phyloP scores from a whole-genome alignment of 164 flowering plant genomes.

The Vitis cinerea region DNA sequence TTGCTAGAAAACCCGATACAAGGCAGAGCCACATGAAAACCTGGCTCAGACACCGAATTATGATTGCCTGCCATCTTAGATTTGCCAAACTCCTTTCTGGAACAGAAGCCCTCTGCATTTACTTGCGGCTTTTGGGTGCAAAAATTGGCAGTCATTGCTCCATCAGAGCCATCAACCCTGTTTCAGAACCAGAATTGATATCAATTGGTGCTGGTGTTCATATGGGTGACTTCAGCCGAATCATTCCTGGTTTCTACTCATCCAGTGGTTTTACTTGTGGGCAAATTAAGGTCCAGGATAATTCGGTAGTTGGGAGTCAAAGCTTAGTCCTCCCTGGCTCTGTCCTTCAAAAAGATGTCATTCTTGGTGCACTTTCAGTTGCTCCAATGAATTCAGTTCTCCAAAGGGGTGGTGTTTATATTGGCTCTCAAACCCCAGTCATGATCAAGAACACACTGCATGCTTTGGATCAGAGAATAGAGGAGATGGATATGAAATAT shows the following conservation, averaged over 20 bases:
- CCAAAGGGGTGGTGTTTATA: conserved; percentile 62
- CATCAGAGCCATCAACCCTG: conserved; percentile 71
- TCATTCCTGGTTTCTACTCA: conserved; percentile 58
- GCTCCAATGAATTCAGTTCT: conserved; percentile 64
- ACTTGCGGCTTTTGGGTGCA: conserved; percentile 61
- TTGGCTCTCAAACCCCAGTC: conserved; percentile 62
- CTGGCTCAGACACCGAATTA: conserved; percentile 55
- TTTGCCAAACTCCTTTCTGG: conserved; percentile 70
- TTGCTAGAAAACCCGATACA: conserved; percentile 27
- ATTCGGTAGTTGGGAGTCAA: conserved; percentile 69
- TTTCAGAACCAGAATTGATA: conserved; percentile 50
- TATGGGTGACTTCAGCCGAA: conserved; percentile 72
- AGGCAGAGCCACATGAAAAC: conserved; percentile 30
- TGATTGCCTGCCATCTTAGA: conserved; percentile 55
- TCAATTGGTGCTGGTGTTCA: conserved; percentile 64
- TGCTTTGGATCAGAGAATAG: conserved; percentile 64
- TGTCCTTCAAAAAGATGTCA: conserved; percentile 47
- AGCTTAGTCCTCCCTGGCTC: conserved; percentile 69
- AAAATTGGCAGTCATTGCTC: conserved; percentile 67
- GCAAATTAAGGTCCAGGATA: conserved; percentile 51
- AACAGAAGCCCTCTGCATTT: conserved; percentile 77
- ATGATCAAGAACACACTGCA: conserved; percentile 72
- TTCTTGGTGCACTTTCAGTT: conserved; percentile 77
- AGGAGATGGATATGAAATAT: conserved; percentile 68
- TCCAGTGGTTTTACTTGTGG: conserved; percentile 27